Evolutionary conservation across 768 basidiomycete genomes (phyloP), one percentile per base, ranked within the genome.

Genomic region (Fomitopsis serialis): DNA sequence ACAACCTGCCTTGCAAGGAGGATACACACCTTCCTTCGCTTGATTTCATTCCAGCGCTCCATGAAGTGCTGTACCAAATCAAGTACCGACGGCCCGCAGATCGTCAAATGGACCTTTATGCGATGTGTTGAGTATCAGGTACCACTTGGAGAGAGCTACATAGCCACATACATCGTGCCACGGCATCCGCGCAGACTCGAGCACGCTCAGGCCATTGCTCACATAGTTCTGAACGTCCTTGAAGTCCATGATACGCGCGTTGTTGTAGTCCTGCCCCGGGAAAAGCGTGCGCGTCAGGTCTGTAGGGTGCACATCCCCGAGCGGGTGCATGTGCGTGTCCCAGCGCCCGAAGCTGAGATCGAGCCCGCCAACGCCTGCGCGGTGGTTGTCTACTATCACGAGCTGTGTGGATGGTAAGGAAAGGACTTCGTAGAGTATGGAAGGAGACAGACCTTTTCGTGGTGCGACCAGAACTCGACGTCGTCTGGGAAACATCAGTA

Each of bases 331-430:
- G 63, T 91, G 83, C 0, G 89, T 92, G 70, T 98, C 97, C 95
- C 96, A 99, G n/a, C 97, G 87, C 11, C 97, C 97, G 61, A 94
- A 97, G 73, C 93, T 97, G n/a, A 97, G 76, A 67, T 99, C 97
- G 25, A 99, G 82, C 11, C 97, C 97, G 22, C 97, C 97, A 50
- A 97, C 84, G 59, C 87, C 89, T 2, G 90, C 92, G 48, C 74
- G 78, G 61, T 88, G 84, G 63, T 93, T 91, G 66, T 97, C 94
- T 5, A 96, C 85, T 23, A 92, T 80, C 22, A 94, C 89, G 43
- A 92, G 81, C 72, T 73, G 48, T 22, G 35, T 42, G 29, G 11
- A 11, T 32, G 11, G 29, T 32, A 11, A 32, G 29, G 29, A 32
- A 11, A 32, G 5, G 29, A 11, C 6, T 32, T 6, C 29, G 29